Evolutionary conservation across 345 rosid genomes (phyloP), one percentile per base, ranked within the genome.

Genomic region (Arabidopsis thaliana): DNA sequence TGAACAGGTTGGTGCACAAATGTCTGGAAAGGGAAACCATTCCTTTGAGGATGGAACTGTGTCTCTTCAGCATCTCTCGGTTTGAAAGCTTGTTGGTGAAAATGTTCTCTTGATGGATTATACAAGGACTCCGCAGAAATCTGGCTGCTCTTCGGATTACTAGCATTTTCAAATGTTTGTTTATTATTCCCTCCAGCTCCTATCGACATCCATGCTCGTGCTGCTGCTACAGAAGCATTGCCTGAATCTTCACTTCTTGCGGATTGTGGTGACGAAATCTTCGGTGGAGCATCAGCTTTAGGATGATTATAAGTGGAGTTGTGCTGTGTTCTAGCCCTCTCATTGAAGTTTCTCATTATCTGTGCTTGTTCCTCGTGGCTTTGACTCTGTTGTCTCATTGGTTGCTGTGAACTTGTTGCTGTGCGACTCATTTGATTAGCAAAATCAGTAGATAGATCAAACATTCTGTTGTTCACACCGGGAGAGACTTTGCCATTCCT

Each of bases 141-240:
- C 77, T 81, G 91, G 81, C 67, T 80, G 64, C 20, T 71, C 71
- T 83, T 93, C n/a, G 69, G 82, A 28, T 78, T 44, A 62, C 60
- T 49, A 4, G 83, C 62, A 64, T 72, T 84, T 79, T 89, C 97
- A 20, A 64, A 51, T 2, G 80, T 59, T 58, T 79, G 90, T 81
- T 75, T 88, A 66, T 75, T 87, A 51, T 78, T 79, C 13, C 91
- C 91, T 65, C 85, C 91, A 33, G 89, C 85, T 52, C 95, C 97
- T 58, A 90, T 66, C 9, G 95, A 89, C 96, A 91, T 94, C 96
- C 96, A 91, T 5, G 89, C 96, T 30, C 91, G 74, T 51, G 97
- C 90, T 67, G 93, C 97, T 40, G 85, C 80, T 36, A 74, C 83
- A 2, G 93, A 83, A 66, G 89, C 96, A 82, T 85, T 89, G 80